A percentile compares a stretch with the other conserved stretches of the same genome.
These are phyloP conservation scores for Colletotrichum sp. DNA, from an alignment of 2,329 filamentous ascomycete species.

Conservation along the genomic window DNA sequence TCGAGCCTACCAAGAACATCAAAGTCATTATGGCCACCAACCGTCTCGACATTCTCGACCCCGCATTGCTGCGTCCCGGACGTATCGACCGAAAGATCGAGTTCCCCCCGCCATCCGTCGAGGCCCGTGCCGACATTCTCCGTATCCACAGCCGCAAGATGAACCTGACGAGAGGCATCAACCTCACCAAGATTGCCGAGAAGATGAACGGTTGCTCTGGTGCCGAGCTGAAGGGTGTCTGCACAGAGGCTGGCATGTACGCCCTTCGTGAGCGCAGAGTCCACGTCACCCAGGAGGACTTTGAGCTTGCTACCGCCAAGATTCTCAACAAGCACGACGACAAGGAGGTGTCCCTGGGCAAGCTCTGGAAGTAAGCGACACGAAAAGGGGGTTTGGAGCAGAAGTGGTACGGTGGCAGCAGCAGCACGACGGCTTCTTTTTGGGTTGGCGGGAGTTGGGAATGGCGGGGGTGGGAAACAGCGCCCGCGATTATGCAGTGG, in stretches of 20 bases:
- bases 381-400: not conserved
- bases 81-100: constrained; percentile 99
- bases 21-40: constrained; percentile 99
- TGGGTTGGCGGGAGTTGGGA: constrained; percentile 16
- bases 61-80: constrained; percentile 91
- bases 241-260: constrained; percentile 98
- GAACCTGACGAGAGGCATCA: constrained; percentile 97
- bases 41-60: constrained; percentile 95
- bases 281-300: constrained; percentile 98
- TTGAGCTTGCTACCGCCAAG: constrained; percentile 98
- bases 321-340: constrained; percentile 99
- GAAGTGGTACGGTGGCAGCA: constrained; percentile 1
- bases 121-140: constrained; percentile 95
- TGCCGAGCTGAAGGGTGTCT: constrained; percentile 97
- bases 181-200: constrained; percentile 97
- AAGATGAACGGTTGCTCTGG: constrained; percentile 99
- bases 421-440: constrained; percentile 14
- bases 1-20: constrained; percentile 99
- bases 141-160: constrained; percentile 98
- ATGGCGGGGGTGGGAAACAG: constrained; percentile 2
- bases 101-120: constrained; percentile 95
- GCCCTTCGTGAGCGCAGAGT: constrained; percentile 93
- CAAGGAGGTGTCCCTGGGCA: constrained; percentile 90
- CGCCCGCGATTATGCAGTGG: constrained; percentile 2
- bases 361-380: constrained; percentile 65